phyloP scores from a whole-genome alignment of 192 early-diverging fungal species.

The Coemansia nantahalensis region DNA sequence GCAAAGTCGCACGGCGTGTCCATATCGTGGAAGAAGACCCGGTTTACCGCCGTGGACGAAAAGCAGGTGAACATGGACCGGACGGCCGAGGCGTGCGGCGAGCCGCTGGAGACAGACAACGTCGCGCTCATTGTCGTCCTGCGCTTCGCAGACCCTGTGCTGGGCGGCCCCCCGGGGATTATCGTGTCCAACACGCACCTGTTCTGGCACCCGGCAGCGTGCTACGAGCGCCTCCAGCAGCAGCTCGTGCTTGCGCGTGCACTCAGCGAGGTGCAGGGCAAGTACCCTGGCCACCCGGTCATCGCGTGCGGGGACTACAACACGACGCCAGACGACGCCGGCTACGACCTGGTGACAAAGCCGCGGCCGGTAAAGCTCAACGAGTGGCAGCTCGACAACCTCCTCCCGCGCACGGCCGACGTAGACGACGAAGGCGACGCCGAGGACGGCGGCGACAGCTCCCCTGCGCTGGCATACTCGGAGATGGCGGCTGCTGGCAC shows the following conservation, averaged over 20 bases:
- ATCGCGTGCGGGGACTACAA: slow-evolving; percentile 55
- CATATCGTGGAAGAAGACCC: slow-evolving; percentile 37
- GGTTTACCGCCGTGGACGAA: slow-evolving; percentile 30
- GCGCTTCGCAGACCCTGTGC: not conserved
- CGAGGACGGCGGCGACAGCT: not conserved
- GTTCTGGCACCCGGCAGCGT: slow-evolving; percentile 38
- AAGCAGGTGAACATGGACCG: slow-evolving; percentile 22
- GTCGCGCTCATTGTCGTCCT: slow-evolving; percentile 36
- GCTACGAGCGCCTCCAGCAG: slow-evolving; percentile 51
- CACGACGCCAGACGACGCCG: slow-evolving; percentile 60
- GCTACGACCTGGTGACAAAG: slow-evolving; percentile 56
- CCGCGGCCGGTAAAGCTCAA: slow-evolving; percentile 48
- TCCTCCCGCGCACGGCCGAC: slow-evolving; percentile 24
- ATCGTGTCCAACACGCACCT: slow-evolving; percentile 50
- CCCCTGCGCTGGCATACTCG: slow-evolving; percentile 24
- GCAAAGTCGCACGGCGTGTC: slow-evolving; percentile 36
- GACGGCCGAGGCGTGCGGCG: slow-evolving; percentile 26
- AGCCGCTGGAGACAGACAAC: slow-evolving; percentile 40
- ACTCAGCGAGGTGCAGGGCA: slow-evolving; percentile 19
- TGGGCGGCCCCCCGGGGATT: slow-evolving; percentile 12
- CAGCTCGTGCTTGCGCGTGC: slow-evolving; percentile 32
- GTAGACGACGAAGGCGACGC: not conserved
- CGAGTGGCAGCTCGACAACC: slow-evolving; percentile 48
- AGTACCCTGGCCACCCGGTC: slow-evolving; percentile 17
- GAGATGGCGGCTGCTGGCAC: slow-evolving; percentile 17